These are phyloP conservation scores for Tricharina praecox DNA, from an alignment of 495 filamentous ascomycete species.

Conservation along the genomic window DNA sequence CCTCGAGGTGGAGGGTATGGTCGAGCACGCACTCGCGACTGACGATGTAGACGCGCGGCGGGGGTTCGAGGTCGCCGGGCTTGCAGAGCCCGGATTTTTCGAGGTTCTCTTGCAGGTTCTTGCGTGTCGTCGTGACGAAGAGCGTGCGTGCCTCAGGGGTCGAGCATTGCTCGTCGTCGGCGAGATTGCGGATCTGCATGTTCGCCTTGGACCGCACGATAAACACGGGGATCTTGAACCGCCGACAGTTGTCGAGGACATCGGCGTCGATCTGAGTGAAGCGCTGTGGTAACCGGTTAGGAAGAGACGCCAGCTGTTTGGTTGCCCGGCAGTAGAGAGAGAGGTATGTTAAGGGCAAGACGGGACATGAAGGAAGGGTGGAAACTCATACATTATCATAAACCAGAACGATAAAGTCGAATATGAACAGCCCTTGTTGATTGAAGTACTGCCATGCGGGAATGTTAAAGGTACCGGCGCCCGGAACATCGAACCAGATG, in stretches of 20 bases:
- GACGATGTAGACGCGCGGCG: background rate
- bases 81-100: background rate
- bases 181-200: slow-evolving; percentile 9
- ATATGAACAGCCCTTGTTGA: slow-evolving; percentile 14
- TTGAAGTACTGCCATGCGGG: slow-evolving; percentile 20
- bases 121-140: background rate
- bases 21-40: background rate
- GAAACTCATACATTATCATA: background rate
- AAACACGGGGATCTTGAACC: slow-evolving; percentile 14
- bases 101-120: background rate
- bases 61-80: background rate
- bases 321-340: background rate
- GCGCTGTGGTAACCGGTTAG: background rate
- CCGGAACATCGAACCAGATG: slow-evolving; percentile 19
- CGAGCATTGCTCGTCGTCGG: background rate
- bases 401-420: slow-evolving; percentile 13
- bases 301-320: background rate
- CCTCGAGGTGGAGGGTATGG: background rate
- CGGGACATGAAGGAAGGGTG: background rate
- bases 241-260: slow-evolving; percentile 11
- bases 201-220: slow-evolving; percentile 17
- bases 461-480: slow-evolving; percentile 14
- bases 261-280: slow-evolving; percentile 9
- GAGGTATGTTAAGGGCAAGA: too few species aligned
- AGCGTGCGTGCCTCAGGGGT: background rate